Evolutionary conservation across 2,329 filamentous ascomycete genomes (phyloP).

Genomic region (Arthrocladium fulminans): DNA sequence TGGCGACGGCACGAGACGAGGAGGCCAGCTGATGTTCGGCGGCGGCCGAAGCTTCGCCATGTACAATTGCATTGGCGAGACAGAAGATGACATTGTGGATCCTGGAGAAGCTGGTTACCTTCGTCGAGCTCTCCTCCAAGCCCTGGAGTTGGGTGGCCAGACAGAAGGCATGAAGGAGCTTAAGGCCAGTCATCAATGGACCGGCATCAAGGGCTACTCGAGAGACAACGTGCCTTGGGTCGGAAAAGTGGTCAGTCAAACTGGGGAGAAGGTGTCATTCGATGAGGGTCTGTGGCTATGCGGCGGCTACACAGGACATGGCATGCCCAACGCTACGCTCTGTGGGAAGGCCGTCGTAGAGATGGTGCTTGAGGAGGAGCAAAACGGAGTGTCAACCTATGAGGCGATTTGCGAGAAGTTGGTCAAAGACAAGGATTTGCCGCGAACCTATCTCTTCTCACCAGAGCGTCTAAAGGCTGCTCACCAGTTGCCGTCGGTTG

Average conservation of each 20-base stretch:
- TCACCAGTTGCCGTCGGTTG: slow-evolving; percentile 3
- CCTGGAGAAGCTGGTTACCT: slow-evolving; percentile 34
- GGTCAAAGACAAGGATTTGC: slow-evolving; percentile 27
- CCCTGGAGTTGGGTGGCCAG: slow-evolving; percentile 31
- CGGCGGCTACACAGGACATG: slow-evolving; percentile 57
- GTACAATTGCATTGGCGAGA: slow-evolving; percentile 39
- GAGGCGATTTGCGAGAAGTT: slow-evolving; percentile 5
- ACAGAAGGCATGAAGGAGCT: slow-evolving; percentile 23
- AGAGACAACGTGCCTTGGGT: slow-evolving; percentile 46
- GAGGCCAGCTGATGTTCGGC: slow-evolving; percentile 48
- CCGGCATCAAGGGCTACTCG: slow-evolving; percentile 46
- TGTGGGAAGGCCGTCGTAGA: slow-evolving; percentile 18
- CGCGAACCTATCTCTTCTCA: slow-evolving; percentile 29
- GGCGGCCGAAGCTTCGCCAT: slow-evolving; percentile 41
- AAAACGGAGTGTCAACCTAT: neutral
- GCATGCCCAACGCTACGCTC: slow-evolving; percentile 44
- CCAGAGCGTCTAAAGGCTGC: slow-evolving; percentile 20
- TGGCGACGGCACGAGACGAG: neutral
- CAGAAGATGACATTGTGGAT: slow-evolving; percentile 43
- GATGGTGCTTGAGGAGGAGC: slow-evolving; percentile 11
- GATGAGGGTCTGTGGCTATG: slow-evolving; percentile 45
- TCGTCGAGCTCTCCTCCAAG: slow-evolving; percentile 30
- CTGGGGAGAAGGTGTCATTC: slow-evolving; percentile 22
- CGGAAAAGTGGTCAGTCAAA: slow-evolving; percentile 38
- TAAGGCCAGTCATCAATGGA: slow-evolving; percentile 28